Evolutionary conservation across 129 eudicot genomes (phyloP).

Genomic region (Flaveria linearis): DNA sequence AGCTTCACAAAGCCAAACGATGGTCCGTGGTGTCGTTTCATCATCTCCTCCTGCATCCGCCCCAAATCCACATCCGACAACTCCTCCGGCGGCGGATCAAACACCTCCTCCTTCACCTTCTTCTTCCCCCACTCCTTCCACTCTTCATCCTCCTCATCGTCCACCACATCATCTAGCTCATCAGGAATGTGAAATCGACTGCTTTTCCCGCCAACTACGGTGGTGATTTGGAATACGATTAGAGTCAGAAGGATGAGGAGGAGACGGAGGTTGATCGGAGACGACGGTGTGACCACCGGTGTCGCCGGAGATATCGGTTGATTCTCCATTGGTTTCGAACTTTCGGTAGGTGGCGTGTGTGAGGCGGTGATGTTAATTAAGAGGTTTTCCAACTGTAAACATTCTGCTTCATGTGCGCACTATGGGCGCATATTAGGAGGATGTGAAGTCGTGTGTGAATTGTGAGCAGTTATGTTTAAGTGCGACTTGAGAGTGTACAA

Average conservation of each 20-base stretch:
- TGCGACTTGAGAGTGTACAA: background rate
- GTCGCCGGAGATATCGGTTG: constrained; percentile 19
- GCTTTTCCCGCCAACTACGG: constrained; percentile 39
- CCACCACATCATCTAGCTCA: constrained; percentile 88
- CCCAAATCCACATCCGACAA: constrained; percentile 48
- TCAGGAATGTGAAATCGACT: constrained; percentile 59
- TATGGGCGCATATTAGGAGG: constrained; percentile 23
- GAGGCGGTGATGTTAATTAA: background rate
- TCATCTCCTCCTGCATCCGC: constrained; percentile 69
- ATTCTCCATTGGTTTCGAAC: constrained; percentile 22
- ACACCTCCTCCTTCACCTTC: constrained; percentile 29
- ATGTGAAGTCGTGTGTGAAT: background rate
- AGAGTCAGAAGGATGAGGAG: constrained; percentile 42
- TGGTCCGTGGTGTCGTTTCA: constrained; percentile 75
- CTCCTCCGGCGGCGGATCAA: constrained; percentile 71
- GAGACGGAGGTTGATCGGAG: constrained; percentile 21
- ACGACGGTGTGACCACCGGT: background rate
- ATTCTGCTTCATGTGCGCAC: constrained; percentile 28
- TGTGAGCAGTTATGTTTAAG: background rate
- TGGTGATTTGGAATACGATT: constrained; percentile 29
- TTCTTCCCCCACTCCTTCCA: constrained; percentile 92
- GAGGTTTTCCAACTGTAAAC: constrained; percentile 26
- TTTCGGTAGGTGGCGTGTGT: background rate
- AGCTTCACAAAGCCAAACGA: constrained; percentile 89
- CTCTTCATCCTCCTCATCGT: constrained; percentile 86